Percentiles rank a stretch among this genome's conserved stretches.
phyloP scores from a whole-genome alignment of 768 basidiomycete species.

The Leccinum aurantiacum region DNA sequence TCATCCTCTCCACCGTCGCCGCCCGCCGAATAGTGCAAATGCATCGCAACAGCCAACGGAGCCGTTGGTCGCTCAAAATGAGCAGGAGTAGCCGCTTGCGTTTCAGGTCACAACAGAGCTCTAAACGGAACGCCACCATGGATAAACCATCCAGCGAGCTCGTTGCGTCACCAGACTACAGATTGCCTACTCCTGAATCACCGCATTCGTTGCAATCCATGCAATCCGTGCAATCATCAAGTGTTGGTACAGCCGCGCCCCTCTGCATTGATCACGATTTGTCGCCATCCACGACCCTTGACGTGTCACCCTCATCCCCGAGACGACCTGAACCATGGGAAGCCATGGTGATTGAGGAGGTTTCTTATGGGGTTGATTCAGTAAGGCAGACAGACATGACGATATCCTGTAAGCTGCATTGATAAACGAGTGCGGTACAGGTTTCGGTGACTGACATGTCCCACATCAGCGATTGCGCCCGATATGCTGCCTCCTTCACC shows the following conservation, averaged over 20 bases:
- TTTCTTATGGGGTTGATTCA: neutral
- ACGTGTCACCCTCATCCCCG: neutral
- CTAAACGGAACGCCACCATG: neutral
- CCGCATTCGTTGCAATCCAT: neutral
- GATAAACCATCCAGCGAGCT: slow-evolving; percentile 18
- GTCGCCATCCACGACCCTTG: neutral
- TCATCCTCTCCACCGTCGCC: slow-evolving; percentile 42
- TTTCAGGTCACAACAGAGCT: neutral
- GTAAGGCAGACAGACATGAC: slow-evolving; percentile 1
- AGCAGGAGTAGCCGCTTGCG: neutral
- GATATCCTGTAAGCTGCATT: slow-evolving; percentile 12
- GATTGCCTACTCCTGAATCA: slow-evolving; percentile 14
- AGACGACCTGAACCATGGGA: slow-evolving; percentile 9
- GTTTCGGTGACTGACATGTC: neutral
- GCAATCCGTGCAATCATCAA: neutral
- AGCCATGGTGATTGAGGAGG: neutral
- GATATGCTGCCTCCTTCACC: neutral
- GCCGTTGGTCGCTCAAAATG: neutral
- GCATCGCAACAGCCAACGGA: slow-evolving; percentile 24
- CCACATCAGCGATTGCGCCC: slow-evolving; percentile 2
- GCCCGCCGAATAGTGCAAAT: slow-evolving; percentile 17
- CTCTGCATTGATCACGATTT: neutral
- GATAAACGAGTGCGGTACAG: neutral
- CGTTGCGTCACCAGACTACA: slow-evolving; percentile 15
- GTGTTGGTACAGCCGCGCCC: neutral